Evolutionary conservation across 2,329 filamentous ascomycete genomes (phyloP), one percentile per base, ranked within the genome.

Genomic region (Lachnellula occidentalis): DNA sequence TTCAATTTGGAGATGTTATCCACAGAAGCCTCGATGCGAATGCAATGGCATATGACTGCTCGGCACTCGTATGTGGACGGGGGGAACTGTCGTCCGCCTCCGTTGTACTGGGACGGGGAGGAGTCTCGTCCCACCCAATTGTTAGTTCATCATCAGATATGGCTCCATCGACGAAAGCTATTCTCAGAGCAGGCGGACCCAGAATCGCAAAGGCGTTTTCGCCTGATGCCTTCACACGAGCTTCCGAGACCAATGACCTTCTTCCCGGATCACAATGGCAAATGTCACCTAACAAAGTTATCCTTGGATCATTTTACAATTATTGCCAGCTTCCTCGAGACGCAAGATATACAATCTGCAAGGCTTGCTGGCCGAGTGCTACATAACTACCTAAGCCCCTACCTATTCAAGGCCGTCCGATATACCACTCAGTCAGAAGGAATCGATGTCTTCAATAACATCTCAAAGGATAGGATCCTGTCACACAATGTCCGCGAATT

Each of bases 321-420:
- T 12, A 50, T 54, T 36, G 51, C 24, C n/a, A 34, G 42, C 4
- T 49, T 46, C 9, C 46, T 54, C 11, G 27, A 36, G 9, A 39
- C 12, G 14, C 17, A 12, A n/a, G 51, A 55, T 12, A 58, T 58
- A 36, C 42, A 46, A 17, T 37, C 21, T 15, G 54, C 54, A 37
- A 50, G 57, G 39, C 31, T 58, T 9, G 50, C 54, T 47, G 45
- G 49, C 36, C 36, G 49, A 45, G 49, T 48, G 17, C 36, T 55
- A 12, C 49, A 57, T 45, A 53, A 50, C n/a, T 55, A 57, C 11
- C 22, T 51, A 17, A 55, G 48, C 37, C 54, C 54, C 5, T 57
- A 57, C 37, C 27, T 59, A 12, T 45, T 59, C 24, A 42, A 36
- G 15, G 37, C 54, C 21, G 24, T 59, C 42, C 51, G 24, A 22